Evolutionary conservation across 2,329 filamentous ascomycete genomes (phyloP), one percentile per base, ranked within the genome.

Genomic region (Cladophialophora bantiana): DNA sequence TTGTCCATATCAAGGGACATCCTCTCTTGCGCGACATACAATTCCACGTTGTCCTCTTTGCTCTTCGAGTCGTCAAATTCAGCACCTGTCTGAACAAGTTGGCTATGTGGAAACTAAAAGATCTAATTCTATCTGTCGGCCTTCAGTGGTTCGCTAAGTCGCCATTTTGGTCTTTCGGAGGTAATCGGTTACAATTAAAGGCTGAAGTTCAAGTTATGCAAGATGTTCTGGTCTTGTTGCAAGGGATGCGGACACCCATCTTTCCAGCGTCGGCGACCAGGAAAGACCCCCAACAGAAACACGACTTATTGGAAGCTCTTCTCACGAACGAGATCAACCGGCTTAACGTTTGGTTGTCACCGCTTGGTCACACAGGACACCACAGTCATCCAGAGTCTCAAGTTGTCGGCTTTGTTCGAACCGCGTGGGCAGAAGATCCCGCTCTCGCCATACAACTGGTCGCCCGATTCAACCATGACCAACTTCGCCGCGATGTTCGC

Each of bases 161-260:
- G 5, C 92, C 94, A 13, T 88, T 83, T 71, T 99, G 95, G 94
- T 96, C 95, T 0, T 98, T 95, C 78, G 95, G 95, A 64, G 95
- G 94, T 73, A 99, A 97, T 76, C 87, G 92, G 57, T 81, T 99
- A 15, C 95, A 99, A 76, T 83, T 98, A 59, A 98, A 96, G 81
- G 94, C 96, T 0, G 95, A 99, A 79, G 88, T 93, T 38, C 90
- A 90, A 71, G 82, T 97, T 18, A 85, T 98, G 45, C 85, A 85
- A 6, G 93, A 97, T 75, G 89, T 97, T 40, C 82, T 89, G 57
- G 77, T 80, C 10, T 86, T 89, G 13, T 80, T 99, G 68, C 88
- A 88, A 69, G 83, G 81, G 2, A 85, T 93, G 10, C 83, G 86
- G 0, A 83, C 82, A 66, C 86, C 92, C 40, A 89, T 87, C 3